A percentile compares a stretch with the other conserved stretches of the same genome.
Conservation (phyloP, 2,329 filamentous ascomycete species). For the Trichoderma harzianum region DNA sequence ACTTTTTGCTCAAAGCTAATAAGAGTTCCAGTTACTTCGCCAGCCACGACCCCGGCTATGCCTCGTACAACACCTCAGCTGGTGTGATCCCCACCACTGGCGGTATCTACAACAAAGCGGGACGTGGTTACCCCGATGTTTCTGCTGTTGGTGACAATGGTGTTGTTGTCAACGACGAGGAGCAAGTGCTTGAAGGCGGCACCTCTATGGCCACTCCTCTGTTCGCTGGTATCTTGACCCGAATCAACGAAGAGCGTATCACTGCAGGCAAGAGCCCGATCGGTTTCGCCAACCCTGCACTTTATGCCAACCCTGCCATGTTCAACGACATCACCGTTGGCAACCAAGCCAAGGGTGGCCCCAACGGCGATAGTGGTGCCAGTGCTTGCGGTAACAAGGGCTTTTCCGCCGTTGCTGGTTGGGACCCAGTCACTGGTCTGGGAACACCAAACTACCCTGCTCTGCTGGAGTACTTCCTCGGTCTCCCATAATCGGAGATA, state of each 20-base stretch:
- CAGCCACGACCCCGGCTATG: slow-evolving; percentile 20
- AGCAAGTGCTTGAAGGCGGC: slow-evolving; percentile 43
- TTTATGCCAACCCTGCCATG: slow-evolving; percentile 25
- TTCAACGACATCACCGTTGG: slow-evolving; percentile 22
- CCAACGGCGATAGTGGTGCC: neutral
- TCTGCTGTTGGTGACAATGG: slow-evolving; percentile 43
- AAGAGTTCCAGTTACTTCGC: slow-evolving; percentile 12
- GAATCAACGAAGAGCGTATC: slow-evolving; percentile 32
- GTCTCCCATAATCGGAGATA: neutral
- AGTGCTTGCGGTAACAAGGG: slow-evolving; percentile 22
- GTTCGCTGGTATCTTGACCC: slow-evolving; percentile 34
- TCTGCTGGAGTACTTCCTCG: slow-evolving; percentile 43
- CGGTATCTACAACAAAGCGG: slow-evolving; percentile 43
- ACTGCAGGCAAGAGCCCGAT: slow-evolving; percentile 28
- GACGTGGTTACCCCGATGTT: slow-evolving; percentile 49
- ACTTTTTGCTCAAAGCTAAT: neutral
- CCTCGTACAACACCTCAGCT: slow-evolving; percentile 21
- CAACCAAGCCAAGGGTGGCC: slow-evolving; percentile 22
- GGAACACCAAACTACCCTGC: slow-evolving; percentile 22
- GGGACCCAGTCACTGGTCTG: slow-evolving; percentile 23
- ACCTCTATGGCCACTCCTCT: slow-evolving; percentile 42
- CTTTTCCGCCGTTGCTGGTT: slow-evolving; percentile 23
- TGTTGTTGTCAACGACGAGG: slow-evolving; percentile 41
- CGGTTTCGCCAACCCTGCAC: slow-evolving; percentile 35
- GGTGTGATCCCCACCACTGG: slow-evolving; percentile 18